Evolutionary conservation across 2,329 filamentous ascomycete species (phyloP), one percentile per base, ranked within the genome.

Genomic region (Lasiodiplodia sp.): DNA sequence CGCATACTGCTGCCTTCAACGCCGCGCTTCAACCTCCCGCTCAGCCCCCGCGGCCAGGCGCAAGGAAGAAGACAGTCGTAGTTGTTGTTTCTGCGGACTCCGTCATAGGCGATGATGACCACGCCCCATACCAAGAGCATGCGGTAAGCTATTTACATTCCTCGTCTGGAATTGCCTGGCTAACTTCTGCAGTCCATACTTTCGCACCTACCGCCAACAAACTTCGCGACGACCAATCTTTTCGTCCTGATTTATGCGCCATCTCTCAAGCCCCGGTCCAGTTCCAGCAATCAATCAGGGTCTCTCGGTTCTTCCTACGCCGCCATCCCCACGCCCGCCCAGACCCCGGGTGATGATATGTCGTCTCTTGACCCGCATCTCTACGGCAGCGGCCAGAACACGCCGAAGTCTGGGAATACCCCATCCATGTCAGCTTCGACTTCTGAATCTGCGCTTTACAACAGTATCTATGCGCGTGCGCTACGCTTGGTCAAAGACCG

Each of bases 181-280:
- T 81, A 72, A 78, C 63, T 47, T 65, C 6, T 40, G 8, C 69
- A 85, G 83, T 85, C 83, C 34, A 92, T 98, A 72, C 86, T 98
- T 68, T 96, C 94, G 53, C 92, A 97, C 78, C 92, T 98, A 62
- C 93, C 94, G 47, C 88, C 90, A 71, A 89, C 91, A 72, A 90
- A 97, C 78, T 88, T 91, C 71, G 87, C 89, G 57, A 88, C 85
- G 70, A 88, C 91, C 72, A 92, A 92, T 76, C 85, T 97, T 28
- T 96, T 97, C 75, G 87, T 98, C 69, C 86, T 98, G 72, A 95
- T 98, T 76, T 97, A 97, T 80, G 90, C 93, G 2, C 95, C 95
- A 0, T 86, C 88, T 64, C 83, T 97, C 53, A 75, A 77, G 14
- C 60, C 83, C 65, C 78, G 87, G 69, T 85, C 90, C 75, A 72